Conservation (phyloP, 2,329 filamentous ascomycete species). For the Alternaria dauci region DNA sequence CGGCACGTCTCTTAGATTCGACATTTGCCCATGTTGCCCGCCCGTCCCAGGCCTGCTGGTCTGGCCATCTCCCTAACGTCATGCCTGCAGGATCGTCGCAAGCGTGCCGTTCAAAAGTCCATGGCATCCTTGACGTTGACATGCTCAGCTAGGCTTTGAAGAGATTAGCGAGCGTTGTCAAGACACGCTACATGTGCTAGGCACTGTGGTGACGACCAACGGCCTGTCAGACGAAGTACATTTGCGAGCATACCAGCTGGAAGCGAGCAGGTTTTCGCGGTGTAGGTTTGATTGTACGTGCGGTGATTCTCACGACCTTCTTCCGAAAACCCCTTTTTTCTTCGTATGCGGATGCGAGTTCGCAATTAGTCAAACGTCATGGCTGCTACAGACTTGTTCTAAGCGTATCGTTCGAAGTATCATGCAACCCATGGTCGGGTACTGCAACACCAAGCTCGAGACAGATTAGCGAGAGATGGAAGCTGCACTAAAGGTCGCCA, state of each 20-base stretch:
- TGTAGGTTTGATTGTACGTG: not conserved
- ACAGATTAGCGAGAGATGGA: not conserved
- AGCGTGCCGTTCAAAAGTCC: conserved; percentile 10
- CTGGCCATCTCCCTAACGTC: conserved; percentile 14
- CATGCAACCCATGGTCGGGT: not conserved
- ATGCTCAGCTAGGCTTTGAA: not conserved
- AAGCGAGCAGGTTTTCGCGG: not conserved
- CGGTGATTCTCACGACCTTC: not conserved
- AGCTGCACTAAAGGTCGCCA: not conserved
- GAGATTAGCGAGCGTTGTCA: conserved; percentile 8
- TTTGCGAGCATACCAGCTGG: not conserved
- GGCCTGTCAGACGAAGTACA: not conserved
- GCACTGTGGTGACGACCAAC: not conserved
- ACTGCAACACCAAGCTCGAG: not conserved
- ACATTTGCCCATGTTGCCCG: conserved; percentile 10
- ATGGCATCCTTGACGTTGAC: conserved; percentile 1
- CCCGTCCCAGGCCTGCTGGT: conserved; percentile 1
- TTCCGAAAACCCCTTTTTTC: not conserved
- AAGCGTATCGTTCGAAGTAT: conserved; percentile 8
- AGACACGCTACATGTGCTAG: conserved; percentile 3
- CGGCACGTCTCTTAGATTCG: conserved; percentile 3
- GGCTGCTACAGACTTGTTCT: not conserved
- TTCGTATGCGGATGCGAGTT: not conserved
- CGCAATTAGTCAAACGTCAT: not conserved
- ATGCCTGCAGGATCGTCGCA: conserved; percentile 8